Evolutionary conservation across 768 basidiomycete species (phyloP), one percentile per base, ranked within the genome.

Genomic region (Hygrophoropsis aurantiaca): DNA sequence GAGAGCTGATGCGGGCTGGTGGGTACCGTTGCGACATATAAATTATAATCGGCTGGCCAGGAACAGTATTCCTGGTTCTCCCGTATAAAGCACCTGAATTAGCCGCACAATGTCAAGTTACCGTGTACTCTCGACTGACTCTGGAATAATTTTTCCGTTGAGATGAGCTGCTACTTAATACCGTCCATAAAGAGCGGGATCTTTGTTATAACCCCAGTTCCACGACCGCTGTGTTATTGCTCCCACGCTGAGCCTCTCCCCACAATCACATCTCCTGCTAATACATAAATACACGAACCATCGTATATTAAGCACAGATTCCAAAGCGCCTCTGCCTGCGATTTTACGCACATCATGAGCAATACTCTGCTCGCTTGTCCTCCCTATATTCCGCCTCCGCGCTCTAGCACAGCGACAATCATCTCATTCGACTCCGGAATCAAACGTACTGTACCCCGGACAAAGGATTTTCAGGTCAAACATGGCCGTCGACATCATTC

Each of bases 401-500:
- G 55, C 19, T 51, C 54, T 15, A 40, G 59, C 21, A 15, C 42
- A 15, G 45, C 43, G 30, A 56, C 64, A 11, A 41, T 62, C 18
- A 47, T 52, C 21, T 40, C 60, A 13, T 51, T 60, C 15, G 57
- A 67, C 20, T 64, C 61, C 8, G 61, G 61, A 53, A 69, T 67
- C 25, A 77, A 70, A 50, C 70, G 75, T 46, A 50, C 54, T 18
- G 49, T 55, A 10, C 58, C 55, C n/a, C 53, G 61, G 34, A 59
- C 63, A 49, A 85, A 78, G 61, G 83, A 86, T 40, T 86, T 85
- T 58, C 58, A 75, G 35, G 60, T 66, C 54, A 85, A 83, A 56
- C 61, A 83, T 56, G 86, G 86, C 38, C 78, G 77, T 39, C 73
- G 73, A 44, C 82, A 85, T 49, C 88, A 89, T 60, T 73, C 78